Evolutionary conservation across 495 filamentous ascomycete genomes (phyloP).

Genomic region (Penicillium riverlandense): DNA sequence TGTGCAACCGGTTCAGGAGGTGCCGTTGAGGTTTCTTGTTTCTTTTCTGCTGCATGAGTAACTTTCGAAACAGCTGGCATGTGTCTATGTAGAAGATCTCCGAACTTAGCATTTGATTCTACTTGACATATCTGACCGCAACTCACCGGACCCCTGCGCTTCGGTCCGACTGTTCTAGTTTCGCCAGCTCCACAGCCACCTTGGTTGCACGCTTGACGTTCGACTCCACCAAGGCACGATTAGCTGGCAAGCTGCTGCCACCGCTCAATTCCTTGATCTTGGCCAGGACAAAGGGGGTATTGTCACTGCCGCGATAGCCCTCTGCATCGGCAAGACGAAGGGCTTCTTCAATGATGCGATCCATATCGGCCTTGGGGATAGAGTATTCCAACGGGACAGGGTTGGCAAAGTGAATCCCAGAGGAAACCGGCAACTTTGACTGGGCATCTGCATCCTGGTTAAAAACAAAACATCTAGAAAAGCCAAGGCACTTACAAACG

Average conservation of each 20-base stretch:
- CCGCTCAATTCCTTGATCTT: slow-evolving; percentile 76
- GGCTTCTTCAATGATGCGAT: slow-evolving; percentile 64
- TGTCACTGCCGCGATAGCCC: slow-evolving; percentile 65
- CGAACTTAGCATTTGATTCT: slow-evolving; percentile 25
- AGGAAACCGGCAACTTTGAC: slow-evolving; percentile 54
- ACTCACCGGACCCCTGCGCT: slow-evolving; percentile 34
- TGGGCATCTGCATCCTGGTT: slow-evolving; percentile 47
- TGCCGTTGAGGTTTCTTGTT: slow-evolving; percentile 1
- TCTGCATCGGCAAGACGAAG: slow-evolving; percentile 61
- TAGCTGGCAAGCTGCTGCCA: slow-evolving; percentile 64
- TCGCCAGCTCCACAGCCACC: slow-evolving; percentile 69
- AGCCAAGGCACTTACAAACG: slow-evolving; percentile 50
- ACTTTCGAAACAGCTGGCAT: slow-evolving; percentile 30
- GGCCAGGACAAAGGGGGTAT: slow-evolving; percentile 80
- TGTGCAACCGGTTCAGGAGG: slow-evolving; percentile 11
- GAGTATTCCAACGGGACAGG: slow-evolving; percentile 68
- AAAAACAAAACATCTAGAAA: not conserved
- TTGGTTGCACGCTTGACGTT: slow-evolving; percentile 77
- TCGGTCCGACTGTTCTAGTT: slow-evolving; percentile 42
- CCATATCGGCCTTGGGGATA: slow-evolving; percentile 67
- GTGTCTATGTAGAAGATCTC: slow-evolving; percentile 28
- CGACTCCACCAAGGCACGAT: slow-evolving; percentile 66
- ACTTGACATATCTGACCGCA: slow-evolving; percentile 13
- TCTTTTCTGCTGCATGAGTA: slow-evolving; percentile 13
- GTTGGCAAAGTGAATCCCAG: slow-evolving; percentile 80